These are phyloP conservation scores for Neonectria ditissima DNA, from an alignment of 2,329 filamentous ascomycete genomes.

Conservation along the genomic window DNA sequence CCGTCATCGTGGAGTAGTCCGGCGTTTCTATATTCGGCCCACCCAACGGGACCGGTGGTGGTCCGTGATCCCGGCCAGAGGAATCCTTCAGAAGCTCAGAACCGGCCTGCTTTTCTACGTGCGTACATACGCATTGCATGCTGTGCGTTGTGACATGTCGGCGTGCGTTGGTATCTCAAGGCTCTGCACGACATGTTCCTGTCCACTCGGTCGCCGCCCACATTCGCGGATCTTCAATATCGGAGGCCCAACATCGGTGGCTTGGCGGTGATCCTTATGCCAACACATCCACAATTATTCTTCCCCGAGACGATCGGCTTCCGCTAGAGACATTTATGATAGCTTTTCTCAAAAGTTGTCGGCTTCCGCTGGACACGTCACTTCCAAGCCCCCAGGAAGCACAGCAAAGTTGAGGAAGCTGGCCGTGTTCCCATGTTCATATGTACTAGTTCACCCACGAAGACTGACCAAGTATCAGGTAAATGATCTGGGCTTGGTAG, in stretches of 20 bases:
- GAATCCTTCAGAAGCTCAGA: constrained; percentile 8
- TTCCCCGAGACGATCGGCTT: not conserved
- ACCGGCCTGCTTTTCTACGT: constrained; percentile 2
- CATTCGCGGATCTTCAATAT: constrained; percentile 15
- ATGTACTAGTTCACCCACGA: not conserved
- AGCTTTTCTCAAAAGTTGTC: not conserved
- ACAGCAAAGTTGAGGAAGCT: not conserved
- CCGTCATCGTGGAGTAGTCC: constrained; percentile 27
- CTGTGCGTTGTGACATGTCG: constrained; percentile 8
- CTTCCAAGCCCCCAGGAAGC: constrained; percentile 1
- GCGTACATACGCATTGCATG: not conserved
- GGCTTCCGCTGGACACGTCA: constrained; percentile 13
- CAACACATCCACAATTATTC: constrained; percentile 12
- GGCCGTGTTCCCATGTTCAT: not conserved
- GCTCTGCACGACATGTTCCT: constrained; percentile 21
- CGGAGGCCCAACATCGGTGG: constrained; percentile 9
- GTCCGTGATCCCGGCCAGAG: constrained; percentile 12
- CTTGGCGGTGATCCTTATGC: constrained; percentile 24
- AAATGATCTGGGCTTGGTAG: constrained; percentile 14
- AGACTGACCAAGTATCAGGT: constrained; percentile 17
- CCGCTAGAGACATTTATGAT: constrained; percentile 3
- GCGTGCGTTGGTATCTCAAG: constrained; percentile 7
- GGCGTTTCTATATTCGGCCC: constrained; percentile 42
- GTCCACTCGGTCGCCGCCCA: constrained; percentile 10
- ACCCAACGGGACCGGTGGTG: constrained; percentile 6